Evolutionary conservation across 2,329 filamentous ascomycete species (phyloP).

Genomic region (Aspergillus sp.): DNA sequence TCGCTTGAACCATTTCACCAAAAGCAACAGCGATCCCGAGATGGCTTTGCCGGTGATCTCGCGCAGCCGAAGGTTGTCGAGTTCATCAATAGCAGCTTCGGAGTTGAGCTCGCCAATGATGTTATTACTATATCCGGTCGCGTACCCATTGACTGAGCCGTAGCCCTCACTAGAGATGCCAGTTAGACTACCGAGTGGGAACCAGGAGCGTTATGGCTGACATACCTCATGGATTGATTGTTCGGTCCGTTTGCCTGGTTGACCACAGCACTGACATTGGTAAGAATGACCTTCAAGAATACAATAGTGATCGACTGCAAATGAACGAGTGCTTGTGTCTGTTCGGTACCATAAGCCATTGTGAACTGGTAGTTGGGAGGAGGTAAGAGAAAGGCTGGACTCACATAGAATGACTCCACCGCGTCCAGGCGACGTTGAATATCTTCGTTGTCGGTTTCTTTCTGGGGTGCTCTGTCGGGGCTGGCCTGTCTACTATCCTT

Average conservation of each 20-base stretch:
- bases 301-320: constrained; percentile 93
- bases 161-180: constrained; percentile 24
- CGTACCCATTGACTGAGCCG: constrained; percentile 25
- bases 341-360: constrained; percentile 8
- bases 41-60: constrained; percentile 91
- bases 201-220: constrained; percentile 29
- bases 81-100: constrained; percentile 62
- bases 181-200: neutral
- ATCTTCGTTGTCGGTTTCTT: constrained; percentile 38
- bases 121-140: constrained; percentile 12
- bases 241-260: constrained; percentile 54
- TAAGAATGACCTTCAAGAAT: constrained; percentile 80
- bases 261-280: constrained; percentile 83
- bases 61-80: constrained; percentile 76
- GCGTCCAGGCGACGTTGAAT: constrained; percentile 61
- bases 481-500: constrained; percentile 12
- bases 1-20: constrained; percentile 94
- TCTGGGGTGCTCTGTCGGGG: constrained; percentile 15
- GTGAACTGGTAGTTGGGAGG: neutral
- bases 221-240: constrained; percentile 48
- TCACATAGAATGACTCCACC: constrained; percentile 82
- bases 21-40: constrained; percentile 80
- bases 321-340: constrained; percentile 76
- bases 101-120: constrained; percentile 27
- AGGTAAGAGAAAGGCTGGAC: constrained; percentile 33